A percentile compares a stretch with the other conserved stretches of the same genome.
phyloP scores from a whole-genome alignment of 2,329 filamentous ascomycete species.

The Diaporthe ampelina region DNA sequence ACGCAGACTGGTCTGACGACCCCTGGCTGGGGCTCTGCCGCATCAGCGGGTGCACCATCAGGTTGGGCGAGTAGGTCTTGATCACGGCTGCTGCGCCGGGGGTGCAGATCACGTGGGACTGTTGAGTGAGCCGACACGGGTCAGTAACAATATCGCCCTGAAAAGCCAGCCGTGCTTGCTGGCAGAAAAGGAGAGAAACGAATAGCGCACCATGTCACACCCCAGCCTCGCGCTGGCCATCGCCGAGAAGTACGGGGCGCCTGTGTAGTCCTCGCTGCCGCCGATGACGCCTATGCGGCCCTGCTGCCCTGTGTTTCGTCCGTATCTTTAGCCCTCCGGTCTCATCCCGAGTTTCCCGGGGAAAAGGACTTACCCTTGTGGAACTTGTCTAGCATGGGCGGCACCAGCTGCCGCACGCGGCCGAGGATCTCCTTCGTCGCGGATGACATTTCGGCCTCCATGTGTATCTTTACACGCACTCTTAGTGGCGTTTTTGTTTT shows the following conservation, averaged over 20 bases:
- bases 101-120: conserved; percentile 97
- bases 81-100: conserved; percentile 88
- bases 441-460: conserved; percentile 69
- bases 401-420: conserved; percentile 90
- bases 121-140: conserved; percentile 17
- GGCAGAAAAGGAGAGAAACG: too few relatives aligned
- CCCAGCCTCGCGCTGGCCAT: conserved; percentile 95
- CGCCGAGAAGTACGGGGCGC: conserved; percentile 97
- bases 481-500: too few relatives aligned
- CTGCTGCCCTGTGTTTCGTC: conserved; percentile 78
- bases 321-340: conserved; percentile 29
- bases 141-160: background rate
- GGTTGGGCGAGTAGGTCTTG: conserved; percentile 96
- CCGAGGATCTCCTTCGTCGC: conserved; percentile 81
- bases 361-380: conserved; percentile 80
- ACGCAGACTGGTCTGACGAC: conserved; percentile 57
- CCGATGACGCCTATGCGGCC: conserved; percentile 95
- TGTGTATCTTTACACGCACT: background rate
- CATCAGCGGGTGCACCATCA: conserved; percentile 99
- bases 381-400: conserved; percentile 94
- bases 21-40: conserved; percentile 73
- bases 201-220: conserved; percentile 93
- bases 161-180: too few relatives aligned
- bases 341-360: background rate
- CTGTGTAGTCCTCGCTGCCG: conserved; percentile 95